Base-by-base conservation (phyloP, 495 filamentous ascomycete species). In the Ramalina intermedia region DNA sequence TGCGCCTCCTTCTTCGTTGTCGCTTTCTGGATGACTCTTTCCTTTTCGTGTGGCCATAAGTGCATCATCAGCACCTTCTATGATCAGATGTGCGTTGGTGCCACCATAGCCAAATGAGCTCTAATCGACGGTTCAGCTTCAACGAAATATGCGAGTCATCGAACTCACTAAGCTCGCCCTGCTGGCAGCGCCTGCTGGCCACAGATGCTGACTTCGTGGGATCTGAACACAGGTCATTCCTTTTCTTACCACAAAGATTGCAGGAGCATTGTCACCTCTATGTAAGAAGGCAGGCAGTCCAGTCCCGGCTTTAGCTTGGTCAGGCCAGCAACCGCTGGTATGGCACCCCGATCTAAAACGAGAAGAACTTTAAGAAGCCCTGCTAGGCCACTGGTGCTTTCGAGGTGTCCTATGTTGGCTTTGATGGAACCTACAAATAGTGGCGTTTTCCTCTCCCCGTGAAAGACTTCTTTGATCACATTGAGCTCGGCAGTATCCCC, bases 31-130 rank as follows among this genome's bases (percentile, higher is more conserved):
- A 18, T n/a, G 14, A 9, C 3, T 39, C 18, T 39, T 18, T 39
- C 8, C 5, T 18, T n/a, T 5, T 39, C 14, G 0, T 18, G 14
- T n/a, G 37, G 37, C 21, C 23, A 37, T 16, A 7, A 17, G 38
- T 29, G 47, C 23, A 29, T 29, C 21, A 20, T 2, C 8, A 24
- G 47, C 33, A 6, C 48, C 48, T 1, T 78, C 71, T 7, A 78
- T 13, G 35, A 78, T 74, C 16, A 61, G 71, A 46, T 77, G 72
- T 6, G 70, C 68, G 53, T 81, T 79, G 16, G 70, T 65, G 41
- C 76, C 76, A 20, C 77, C 77, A 53, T 75, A 79, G 0, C 76
- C 75, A 42, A 81, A 81, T 2, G 70, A 73, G 56, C 79, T 80
- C n/a, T 82, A 69, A 47, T 71, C 75, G 23, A 24, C 4, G 23